Evolutionary conservation across 331 rosid species (phyloP).

Genomic region (Malus hybrid): DNA sequence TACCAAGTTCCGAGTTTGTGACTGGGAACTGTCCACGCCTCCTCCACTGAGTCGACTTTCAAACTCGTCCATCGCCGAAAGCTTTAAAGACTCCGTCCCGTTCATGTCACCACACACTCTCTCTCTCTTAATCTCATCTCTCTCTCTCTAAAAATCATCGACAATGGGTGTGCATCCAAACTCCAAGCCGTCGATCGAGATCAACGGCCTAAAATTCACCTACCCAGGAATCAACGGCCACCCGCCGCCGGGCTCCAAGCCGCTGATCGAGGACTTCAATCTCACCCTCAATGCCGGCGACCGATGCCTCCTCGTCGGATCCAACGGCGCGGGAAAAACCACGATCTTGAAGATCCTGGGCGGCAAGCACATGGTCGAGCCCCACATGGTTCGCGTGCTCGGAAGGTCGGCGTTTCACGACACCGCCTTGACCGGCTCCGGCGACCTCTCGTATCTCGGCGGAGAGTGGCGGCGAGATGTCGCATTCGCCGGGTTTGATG

Average conservation of each 20-base stretch:
- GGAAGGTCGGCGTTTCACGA: conserved; percentile 96
- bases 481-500: conserved; percentile 92
- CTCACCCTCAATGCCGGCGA: conserved; percentile 65
- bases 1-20: neutral
- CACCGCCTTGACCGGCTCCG: conserved; percentile 58
- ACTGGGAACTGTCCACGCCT: conserved; percentile 20
- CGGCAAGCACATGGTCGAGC: conserved; percentile 64
- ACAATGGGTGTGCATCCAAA: conserved; percentile 31
- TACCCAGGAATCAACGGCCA: conserved; percentile 98
- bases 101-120: neutral
- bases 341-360: conserved; percentile 36
- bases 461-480: conserved; percentile 98
- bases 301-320: conserved; percentile 87
- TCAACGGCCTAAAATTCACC: conserved; percentile 61
- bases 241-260: conserved; percentile 81
- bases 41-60: neutral
- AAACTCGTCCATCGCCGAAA: neutral
- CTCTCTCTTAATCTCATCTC: too few relatives aligned
- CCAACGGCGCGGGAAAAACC: conserved; percentile 87
- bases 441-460: conserved; percentile 83
- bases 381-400: conserved; percentile 78
- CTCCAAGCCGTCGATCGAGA: conserved; percentile 36
- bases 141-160: neutral
- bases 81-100: neutral
- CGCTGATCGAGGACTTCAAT: conserved; percentile 64